These are phyloP conservation scores for Fusarium sacchari DNA, from an alignment of 2,329 filamentous ascomycete species.

Conservation along the genomic window DNA sequence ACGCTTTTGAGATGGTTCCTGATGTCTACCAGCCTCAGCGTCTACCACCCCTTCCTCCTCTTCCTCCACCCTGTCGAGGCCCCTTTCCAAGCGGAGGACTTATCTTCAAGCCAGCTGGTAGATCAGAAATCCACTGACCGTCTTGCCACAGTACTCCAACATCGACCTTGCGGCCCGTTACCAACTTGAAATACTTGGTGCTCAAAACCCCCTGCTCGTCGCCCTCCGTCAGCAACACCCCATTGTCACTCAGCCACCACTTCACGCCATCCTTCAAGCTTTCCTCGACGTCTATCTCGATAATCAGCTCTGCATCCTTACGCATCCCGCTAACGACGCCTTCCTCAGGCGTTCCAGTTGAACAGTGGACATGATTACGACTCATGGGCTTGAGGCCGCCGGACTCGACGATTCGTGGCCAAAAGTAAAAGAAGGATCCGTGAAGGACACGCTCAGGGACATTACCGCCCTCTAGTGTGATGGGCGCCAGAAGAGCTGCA, in stretches of 20 bases:
- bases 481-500: constrained; percentile 74
- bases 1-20: background rate
- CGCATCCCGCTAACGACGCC: constrained; percentile 84
- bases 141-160: constrained; percentile 76
- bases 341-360: constrained; percentile 72
- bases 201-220: constrained; percentile 70
- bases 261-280: constrained; percentile 71
- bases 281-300: constrained; percentile 77
- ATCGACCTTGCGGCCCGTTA: constrained; percentile 68
- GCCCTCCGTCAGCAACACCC: constrained; percentile 74
- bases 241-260: constrained; percentile 85
- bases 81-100: constrained; percentile 61
- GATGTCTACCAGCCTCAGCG: constrained; percentile 19
- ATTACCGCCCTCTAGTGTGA: constrained; percentile 67
- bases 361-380: constrained; percentile 91
- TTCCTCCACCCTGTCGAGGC: constrained; percentile 53
- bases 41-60: constrained; percentile 45
- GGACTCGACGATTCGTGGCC: constrained; percentile 76
- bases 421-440: constrained; percentile 87
- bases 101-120: constrained; percentile 69
- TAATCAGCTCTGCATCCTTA: constrained; percentile 76
- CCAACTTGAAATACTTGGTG: constrained; percentile 75
- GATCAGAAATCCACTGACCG: constrained; percentile 72
- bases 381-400: constrained; percentile 86
- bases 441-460: constrained; percentile 79